Base-by-base conservation (phyloP, 1,284 basidiomycete genomes). In the Anthracocystis panici-leucophaei region DNA sequence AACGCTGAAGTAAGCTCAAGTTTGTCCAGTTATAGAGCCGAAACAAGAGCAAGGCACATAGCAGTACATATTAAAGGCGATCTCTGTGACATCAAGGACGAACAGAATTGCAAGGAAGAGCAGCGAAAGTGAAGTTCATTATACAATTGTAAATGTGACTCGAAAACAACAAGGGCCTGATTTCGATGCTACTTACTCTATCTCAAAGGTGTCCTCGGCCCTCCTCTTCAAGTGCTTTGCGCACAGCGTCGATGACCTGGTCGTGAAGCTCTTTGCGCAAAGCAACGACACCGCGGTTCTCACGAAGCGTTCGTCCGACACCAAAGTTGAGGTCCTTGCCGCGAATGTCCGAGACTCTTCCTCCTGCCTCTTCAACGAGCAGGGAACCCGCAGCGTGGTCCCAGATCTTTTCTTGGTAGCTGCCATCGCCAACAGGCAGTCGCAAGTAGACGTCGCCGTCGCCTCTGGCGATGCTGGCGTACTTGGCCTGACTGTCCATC, bases 401-500 rank as follows among this genome's bases (percentile, higher is more conserved):
- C 94, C 93, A 97, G 46, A 97, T 95, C 87, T 95, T 96, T 85
- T 96, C 94, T 69, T 88, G 85, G 85, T 95, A 96, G 14, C 90
- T 90, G 18, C 90, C 89, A 16, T 92, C 91, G 8, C 88, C 86
- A 58, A 92, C 92, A 0, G 97, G 97, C 87, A 97, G 92, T 27
- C 96, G 89, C 57, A 99, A 88, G 86, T 99, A 99, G 40, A 91
- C 90, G 14, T 91, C 91, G 1, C 94, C 94, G 70, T 97, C 93
- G 0, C 95, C 94, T 45, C 95, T 88, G 2, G 92, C 91, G 18
- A 98, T 90, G 80, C 91, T 91, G 33, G 92, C 91, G 82, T 99
- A 99, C 87, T 99, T 99, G 9, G 95, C 95, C 86, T 98, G 96
- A 84, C 92, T 94, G 86, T 99, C 97, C 94, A 99, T 97, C 29